Percentiles rank a stretch among this genome's conserved stretches.
Evolutionary conservation across 2,329 filamentous ascomycete species (phyloP).

Genomic region (Zymoseptoria ardabiliae): DNA sequence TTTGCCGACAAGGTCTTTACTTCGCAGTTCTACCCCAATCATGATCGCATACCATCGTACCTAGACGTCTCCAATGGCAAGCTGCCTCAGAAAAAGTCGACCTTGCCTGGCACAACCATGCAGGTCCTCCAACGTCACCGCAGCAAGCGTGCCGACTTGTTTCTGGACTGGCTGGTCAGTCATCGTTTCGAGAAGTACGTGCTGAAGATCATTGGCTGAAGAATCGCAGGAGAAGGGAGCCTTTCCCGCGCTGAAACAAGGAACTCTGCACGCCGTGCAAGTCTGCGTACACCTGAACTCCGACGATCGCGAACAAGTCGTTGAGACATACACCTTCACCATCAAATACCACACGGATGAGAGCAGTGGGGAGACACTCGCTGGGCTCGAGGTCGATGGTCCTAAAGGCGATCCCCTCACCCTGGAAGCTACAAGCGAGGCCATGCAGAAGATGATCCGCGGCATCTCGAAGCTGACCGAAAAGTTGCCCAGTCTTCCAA

Average conservation of each 20-base stretch:
- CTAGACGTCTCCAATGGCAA: slow-evolving; percentile 25
- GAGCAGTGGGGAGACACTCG: slow-evolving; percentile 11
- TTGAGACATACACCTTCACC: slow-evolving; percentile 45
- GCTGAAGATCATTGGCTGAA: slow-evolving; percentile 18
- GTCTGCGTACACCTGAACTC: slow-evolving; percentile 39
- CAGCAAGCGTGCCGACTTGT: slow-evolving; percentile 35
- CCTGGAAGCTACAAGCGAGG: slow-evolving; percentile 34
- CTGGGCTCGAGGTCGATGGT: slow-evolving; percentile 24
- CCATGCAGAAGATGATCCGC: slow-evolving; percentile 38
- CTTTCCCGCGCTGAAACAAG: slow-evolving; percentile 39
- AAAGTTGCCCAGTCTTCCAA: slow-evolving; percentile 36
- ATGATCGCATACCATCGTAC: slow-evolving; percentile 23
- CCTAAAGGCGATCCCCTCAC: slow-evolving; percentile 29
- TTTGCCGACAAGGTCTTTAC: slow-evolving; percentile 30
- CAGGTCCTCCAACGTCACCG: slow-evolving; percentile 35
- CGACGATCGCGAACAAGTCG: slow-evolving; percentile 28
- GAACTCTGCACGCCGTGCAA: slow-evolving; percentile 40
- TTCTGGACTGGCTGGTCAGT: slow-evolving; percentile 44
- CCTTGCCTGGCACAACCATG: slow-evolving; percentile 18
- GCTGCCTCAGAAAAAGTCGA: slow-evolving; percentile 5
- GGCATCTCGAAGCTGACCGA: slow-evolving; percentile 34
- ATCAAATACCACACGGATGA: slow-evolving; percentile 34
- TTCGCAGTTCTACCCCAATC: slow-evolving; percentile 21
- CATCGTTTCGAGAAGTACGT: slow-evolving; percentile 1
- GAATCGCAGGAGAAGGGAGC: slow-evolving; percentile 41